A percentile compares a stretch with the other conserved stretches of the same genome.
phyloP scores from a whole-genome alignment of 768 basidiomycete genomes.

The Amanita thiersii region DNA sequence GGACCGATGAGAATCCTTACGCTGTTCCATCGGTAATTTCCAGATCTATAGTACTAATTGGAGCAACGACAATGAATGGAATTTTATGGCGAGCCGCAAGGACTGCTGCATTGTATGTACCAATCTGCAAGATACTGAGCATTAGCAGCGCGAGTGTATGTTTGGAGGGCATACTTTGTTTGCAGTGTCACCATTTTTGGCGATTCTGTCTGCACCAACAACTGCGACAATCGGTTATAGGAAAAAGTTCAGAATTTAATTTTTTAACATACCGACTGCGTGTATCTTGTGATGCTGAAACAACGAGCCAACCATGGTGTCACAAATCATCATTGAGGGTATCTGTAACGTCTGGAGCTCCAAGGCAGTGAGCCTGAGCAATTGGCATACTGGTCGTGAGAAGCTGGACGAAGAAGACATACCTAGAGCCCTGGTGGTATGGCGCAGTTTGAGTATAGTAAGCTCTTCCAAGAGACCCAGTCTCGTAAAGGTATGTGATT shows the following conservation, averaged over 20 bases:
- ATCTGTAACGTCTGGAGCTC: constrained; percentile 82
- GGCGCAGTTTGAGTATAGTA: constrained; percentile 94
- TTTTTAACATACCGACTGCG: constrained; percentile 52
- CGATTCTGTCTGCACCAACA: constrained; percentile 86
- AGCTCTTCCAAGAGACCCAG: constrained; percentile 67
- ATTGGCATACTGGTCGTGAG: constrained; percentile 3
- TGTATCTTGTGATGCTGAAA: constrained; percentile 84
- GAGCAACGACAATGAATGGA: constrained; percentile 90
- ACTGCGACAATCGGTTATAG: constrained; percentile 27
- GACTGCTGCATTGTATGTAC: constrained; percentile 95
- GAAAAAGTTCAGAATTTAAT: not conserved
- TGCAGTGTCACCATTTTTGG: constrained; percentile 92
- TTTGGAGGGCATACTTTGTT: constrained; percentile 54
- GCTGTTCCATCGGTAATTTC: constrained; percentile 60
- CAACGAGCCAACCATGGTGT: constrained; percentile 94
- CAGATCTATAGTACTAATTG: constrained; percentile 88
- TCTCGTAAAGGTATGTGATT: constrained; percentile 84
- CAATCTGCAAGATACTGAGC: constrained; percentile 40
- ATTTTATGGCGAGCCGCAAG: constrained; percentile 81
- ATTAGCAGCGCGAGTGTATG: not conserved
- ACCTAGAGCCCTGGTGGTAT: constrained; percentile 89
- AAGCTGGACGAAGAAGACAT: constrained; percentile 8
- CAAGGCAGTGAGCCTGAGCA: constrained; percentile 73
- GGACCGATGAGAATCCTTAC: constrained; percentile 28
- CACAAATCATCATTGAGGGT: constrained; percentile 90